Evolutionary conservation across 805 yeast genomes (phyloP), one percentile per base, ranked within the genome.

Genomic region (Candida adriatica): DNA sequence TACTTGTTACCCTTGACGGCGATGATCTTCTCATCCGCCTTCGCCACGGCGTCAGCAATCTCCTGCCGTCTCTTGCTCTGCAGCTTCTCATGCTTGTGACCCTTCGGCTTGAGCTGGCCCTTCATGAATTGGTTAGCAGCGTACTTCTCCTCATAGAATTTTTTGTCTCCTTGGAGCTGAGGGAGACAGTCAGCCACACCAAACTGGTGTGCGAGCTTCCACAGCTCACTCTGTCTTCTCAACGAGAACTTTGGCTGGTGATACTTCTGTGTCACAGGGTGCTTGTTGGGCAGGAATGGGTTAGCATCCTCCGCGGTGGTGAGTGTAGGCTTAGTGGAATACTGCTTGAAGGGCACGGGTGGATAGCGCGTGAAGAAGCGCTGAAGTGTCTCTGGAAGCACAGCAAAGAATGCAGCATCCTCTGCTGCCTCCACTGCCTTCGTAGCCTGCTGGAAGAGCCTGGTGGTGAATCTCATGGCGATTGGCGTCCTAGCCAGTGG

Each of bases 101-200:
- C 83, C 72, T 85, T 85, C 48, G 86, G 94, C 51, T 61, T 63
- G 49, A 74, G 55, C 16, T 83, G 83, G 57, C 95, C 95, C 49
- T 71, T 74, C 74, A 84, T 70, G 57, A 78, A 70, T 50, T 69
- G 69, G 63, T 81, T 79, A 39, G 70, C 65, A 26, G 70, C 66
- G 57, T 79, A 82, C 58, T 83, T 85, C 41, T 84, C 92, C 50
- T 75, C 75, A 60, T 70, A 84, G 73, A 87, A 82, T 56, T 67
- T 71, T 67, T 80, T 80, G 44, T 52, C 46, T 36, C 43, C 40
- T 32, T 41, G 48, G 29, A 51, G 29, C 18, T 72, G 66, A 17
- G 96, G 96, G 55, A 88, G 62, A 37, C 85, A 62, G 38, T 81
- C 86, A 24, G 75, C 67, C 6, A 88, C 66, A n/a, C 96, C 96